phyloP scores from a whole-genome alignment of 2,329 filamentous ascomycete species.

The Golovinomyces cichoracearum region DNA sequence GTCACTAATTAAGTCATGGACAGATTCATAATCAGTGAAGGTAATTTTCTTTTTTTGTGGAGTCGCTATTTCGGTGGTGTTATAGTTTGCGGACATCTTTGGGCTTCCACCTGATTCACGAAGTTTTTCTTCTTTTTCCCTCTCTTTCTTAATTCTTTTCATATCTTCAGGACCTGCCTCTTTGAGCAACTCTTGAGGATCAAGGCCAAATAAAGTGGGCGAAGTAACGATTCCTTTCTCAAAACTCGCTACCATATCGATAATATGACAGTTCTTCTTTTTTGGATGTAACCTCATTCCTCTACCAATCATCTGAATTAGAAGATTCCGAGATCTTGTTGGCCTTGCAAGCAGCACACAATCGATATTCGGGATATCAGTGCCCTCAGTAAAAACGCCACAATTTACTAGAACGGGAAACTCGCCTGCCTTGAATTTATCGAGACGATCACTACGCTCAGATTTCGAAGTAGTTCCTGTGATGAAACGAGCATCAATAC shows the following conservation, averaged over 20 bases:
- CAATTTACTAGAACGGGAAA: constrained; percentile 85
- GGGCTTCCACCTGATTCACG: background rate
- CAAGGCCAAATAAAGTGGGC: constrained; percentile 76
- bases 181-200: constrained; percentile 52
- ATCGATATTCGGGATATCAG: constrained; percentile 92
- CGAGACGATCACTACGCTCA: constrained; percentile 43
- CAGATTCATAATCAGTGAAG: constrained; percentile 74
- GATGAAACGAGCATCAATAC: constrained; percentile 65
- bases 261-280: constrained; percentile 76
- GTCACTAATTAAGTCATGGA: constrained; percentile 76
- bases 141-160: constrained; percentile 26
- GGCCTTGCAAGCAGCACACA: constrained; percentile 71
- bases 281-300: constrained; percentile 61
- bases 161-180: constrained; percentile 38
- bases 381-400: constrained; percentile 89
- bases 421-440: constrained; percentile 47
- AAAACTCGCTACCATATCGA: constrained; percentile 80
- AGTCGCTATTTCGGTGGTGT: background rate
- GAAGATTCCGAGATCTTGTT: constrained; percentile 71
- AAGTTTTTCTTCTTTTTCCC: constrained; percentile 7
- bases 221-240: constrained; percentile 68
- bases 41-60: constrained; percentile 9
- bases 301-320: constrained; percentile 93
- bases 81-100: background rate
- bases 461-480: constrained; percentile 51